These are phyloP conservation scores for Lodderomyces pseudojiufengensis DNA, from an alignment of 1,139 yeast species.

Conservation along the genomic window DNA sequence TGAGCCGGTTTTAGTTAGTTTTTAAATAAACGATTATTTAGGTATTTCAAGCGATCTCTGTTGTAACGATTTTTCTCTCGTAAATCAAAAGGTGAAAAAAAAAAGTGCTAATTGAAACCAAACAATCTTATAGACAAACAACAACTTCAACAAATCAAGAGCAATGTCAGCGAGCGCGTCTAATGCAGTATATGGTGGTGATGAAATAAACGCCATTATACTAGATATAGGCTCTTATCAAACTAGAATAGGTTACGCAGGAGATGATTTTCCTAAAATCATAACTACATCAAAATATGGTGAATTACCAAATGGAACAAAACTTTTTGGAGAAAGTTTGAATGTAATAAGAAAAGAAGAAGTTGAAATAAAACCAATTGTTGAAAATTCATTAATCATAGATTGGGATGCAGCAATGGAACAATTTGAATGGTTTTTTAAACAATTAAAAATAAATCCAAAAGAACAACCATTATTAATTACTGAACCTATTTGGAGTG, in stretches of 20 bases:
- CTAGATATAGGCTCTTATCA: slow-evolving; percentile 85
- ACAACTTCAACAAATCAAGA: no score
- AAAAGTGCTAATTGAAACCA: no score
- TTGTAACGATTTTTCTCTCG: no score
- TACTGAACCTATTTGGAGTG: slow-evolving; percentile 87
- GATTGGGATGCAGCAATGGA: slow-evolving; percentile 79
- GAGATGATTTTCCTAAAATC: slow-evolving; percentile 84
- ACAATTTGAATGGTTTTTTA: slow-evolving; percentile 57
- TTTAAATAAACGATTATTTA: no score
- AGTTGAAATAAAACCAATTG: slow-evolving; percentile 53
- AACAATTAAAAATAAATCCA: slow-evolving; percentile 48
- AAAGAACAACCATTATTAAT: slow-evolving; percentile 71
- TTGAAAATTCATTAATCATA: slow-evolving; percentile 54
- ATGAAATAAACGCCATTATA: slow-evolving; percentile 87
- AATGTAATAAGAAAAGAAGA: slow-evolving; percentile 47
- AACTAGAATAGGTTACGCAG: slow-evolving; percentile 89
- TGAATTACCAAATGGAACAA: slow-evolving; percentile 12
- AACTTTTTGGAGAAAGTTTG: slow-evolving; percentile 54
- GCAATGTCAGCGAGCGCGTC: slow-evolving; percentile 12
- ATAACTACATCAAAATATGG: slow-evolving; percentile 64
- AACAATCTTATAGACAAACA: no score
- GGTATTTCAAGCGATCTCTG: no score
- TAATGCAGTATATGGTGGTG: slow-evolving; percentile 46
- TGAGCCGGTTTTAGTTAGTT: no score
- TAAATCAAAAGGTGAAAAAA: no score